These are phyloP conservation scores for Helianthus tuberosus DNA, from an alignment of 129 eudicot genomes.

Conservation along the genomic window DNA sequence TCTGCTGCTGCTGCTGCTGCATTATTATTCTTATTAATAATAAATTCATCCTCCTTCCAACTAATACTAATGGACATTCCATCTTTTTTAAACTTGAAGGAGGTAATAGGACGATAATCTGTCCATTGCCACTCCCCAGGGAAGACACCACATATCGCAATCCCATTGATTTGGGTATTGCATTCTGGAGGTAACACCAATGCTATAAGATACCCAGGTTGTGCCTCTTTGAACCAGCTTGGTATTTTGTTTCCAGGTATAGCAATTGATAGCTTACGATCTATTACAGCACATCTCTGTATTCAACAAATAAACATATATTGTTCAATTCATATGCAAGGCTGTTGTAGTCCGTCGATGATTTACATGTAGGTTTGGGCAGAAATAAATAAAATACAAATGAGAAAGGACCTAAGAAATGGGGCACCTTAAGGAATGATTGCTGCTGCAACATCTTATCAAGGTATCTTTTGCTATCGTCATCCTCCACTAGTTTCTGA, in stretches of 20 bases:
- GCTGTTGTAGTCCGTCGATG: too few relatives aligned
- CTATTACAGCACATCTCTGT: neutral
- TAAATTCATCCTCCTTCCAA: too few relatives aligned
- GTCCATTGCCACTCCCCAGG: neutral
- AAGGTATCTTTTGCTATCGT: neutral
- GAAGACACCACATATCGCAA: neutral
- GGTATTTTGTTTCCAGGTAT: conserved; percentile 13
- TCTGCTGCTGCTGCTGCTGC: too few relatives aligned
- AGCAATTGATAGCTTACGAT: neutral
- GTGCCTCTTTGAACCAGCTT: conserved; percentile 17
- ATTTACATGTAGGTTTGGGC: too few relatives aligned
- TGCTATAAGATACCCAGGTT: neutral
- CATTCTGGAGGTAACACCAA: neutral
- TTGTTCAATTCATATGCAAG: too few relatives aligned
- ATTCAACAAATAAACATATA: neutral
- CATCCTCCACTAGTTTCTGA: neutral
- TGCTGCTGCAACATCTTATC: neutral
- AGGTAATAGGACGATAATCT: neutral
- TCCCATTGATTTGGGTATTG: neutral
- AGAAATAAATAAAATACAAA: too few relatives aligned
- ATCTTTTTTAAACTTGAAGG: neutral
- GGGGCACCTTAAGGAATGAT: conserved; percentile 5
- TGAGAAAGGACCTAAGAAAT: neutral
- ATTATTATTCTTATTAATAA: neutral
- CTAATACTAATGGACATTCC: neutral